phyloP scores from a whole-genome alignment of 2,329 filamentous ascomycete genomes.

The Fusarium heterosporum region DNA sequence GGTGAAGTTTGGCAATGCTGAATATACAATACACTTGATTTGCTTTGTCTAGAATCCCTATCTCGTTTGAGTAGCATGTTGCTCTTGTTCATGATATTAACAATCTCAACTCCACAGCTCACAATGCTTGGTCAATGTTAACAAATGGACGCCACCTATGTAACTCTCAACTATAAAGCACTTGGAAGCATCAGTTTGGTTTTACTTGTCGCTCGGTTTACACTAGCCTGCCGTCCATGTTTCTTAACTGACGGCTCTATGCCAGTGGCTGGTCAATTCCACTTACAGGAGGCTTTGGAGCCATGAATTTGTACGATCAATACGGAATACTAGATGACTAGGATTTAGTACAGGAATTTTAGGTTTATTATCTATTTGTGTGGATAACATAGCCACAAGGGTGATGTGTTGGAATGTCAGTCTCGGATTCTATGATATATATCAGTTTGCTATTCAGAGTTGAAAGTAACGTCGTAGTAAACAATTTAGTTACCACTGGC shows the following conservation, averaged over 20 bases:
- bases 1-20: background rate
- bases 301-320: background rate
- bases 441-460: background rate
- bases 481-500: constrained; percentile 1
- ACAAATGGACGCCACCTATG: background rate
- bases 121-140: background rate
- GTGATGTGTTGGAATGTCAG: background rate
- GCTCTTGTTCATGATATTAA: background rate
- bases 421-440: background rate
- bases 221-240: background rate
- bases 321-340: background rate
- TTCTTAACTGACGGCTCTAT: background rate
- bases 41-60: background rate
- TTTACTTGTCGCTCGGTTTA: too few relatives aligned
- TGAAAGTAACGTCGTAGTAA: background rate
- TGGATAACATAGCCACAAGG: background rate
- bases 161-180: background rate
- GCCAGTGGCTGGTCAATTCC: background rate
- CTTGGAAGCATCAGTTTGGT: background rate
- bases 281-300: background rate
- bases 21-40: background rate
- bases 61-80: background rate
- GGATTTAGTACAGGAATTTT: background rate
- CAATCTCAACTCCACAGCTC: background rate
- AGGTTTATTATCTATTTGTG: background rate